Base-by-base conservation (phyloP, 129 eudicot genomes). In the Heracleum sosnowskyi region DNA sequence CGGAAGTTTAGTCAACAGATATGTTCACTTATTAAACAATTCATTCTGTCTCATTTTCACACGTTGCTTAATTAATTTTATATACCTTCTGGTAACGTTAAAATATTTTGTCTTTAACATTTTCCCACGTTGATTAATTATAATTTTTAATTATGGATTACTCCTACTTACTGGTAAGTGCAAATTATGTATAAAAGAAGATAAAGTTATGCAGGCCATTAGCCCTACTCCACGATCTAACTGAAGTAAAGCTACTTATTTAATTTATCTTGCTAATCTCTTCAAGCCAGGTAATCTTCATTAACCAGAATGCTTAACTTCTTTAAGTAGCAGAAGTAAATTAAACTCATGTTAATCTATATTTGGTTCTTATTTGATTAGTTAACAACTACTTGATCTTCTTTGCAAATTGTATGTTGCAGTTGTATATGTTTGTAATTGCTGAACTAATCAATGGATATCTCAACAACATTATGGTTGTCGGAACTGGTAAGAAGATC, bases 381-480 rank as follows among this genome's bases (percentile, higher is more conserved):
- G 8, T 55, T 51, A 22, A 11, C 8, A 4, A 47, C 55, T 8
- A 47, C 55, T 11, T n/a, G 7, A 2, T 45, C 62, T 55, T 55
- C 63, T 24, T 4, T 24, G 29, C 63, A 6, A 7, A 55, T 55
- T 55, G 26, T 24, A 24, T 24, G 26, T 20, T 53, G 62, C 62
- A 55, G 64, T 22, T 55, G 62, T 46, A 15, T 13, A 45, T 12
- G 5, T 46, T 4, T 4, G 12, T 0, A 7, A 8, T 20, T 33
- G 41, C 44, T 31, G 15, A 18, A 35, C 13, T 36, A 16, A 69
- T 33, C 11, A 33, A 73, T 73, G 77, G 77, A 73, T 28, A 44
- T 44, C 37, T 73, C 60, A 24, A 41, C 76, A 42, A 34, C 77
- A 44, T 42, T 73, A 26, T 73, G 77, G 77, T 28, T 73, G 34